Evolutionary conservation across 805 yeast genomes (phyloP), one percentile per base, ranked within the genome.

Genomic region (Debaryomyces castellii): DNA sequence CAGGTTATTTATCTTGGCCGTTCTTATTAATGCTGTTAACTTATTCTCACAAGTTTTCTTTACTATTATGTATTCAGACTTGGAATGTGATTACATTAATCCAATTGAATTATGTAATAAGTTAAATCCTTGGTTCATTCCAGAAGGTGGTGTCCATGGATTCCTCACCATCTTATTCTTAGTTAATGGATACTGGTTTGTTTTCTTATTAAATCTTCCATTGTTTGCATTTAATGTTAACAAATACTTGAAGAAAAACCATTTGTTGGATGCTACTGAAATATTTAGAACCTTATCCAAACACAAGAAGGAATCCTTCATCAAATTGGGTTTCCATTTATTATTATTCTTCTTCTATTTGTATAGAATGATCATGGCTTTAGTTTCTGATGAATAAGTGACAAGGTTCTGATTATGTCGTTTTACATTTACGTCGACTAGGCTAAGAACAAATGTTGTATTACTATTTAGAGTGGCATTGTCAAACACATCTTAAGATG

Each of bases 31-130:
- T 69, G 94, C 96, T 48, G 80, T 87, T 57, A 89, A 87, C 77
- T 76, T 92, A 70, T 90, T 92, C 63, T 76, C 87, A 33, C 97
- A 91, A 73, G 97, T 91, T 46, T 94, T 87, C 68, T 91, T 91
- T 79, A 89, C 97, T 41, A 90, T 91, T 69, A 83, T 90, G 85
- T 92, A 87, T 75, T 87, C 96, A 53, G 98, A 91, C 70, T 78
- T 91, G 67, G 98, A 89, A 69, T 84, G 91, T 62, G 99, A 94
- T 69, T 94, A 92, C 76, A 91, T 92, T 73, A 94, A 92, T 68
- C 98, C 98, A 46, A 89, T 92, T 64, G 98, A 92, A 71, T 78
- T 94, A 58, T 94, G 99, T 73, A 89, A 89, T 73, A 85, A 88
- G 61, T 81, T 94, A 64, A 94, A 94, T 77, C 83, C 86, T 57